Evolutionary conservation across 148 eudicot genomes (phyloP), one percentile per base, ranked within the genome.

Genomic region (Amaranthus hypochondriacus): DNA sequence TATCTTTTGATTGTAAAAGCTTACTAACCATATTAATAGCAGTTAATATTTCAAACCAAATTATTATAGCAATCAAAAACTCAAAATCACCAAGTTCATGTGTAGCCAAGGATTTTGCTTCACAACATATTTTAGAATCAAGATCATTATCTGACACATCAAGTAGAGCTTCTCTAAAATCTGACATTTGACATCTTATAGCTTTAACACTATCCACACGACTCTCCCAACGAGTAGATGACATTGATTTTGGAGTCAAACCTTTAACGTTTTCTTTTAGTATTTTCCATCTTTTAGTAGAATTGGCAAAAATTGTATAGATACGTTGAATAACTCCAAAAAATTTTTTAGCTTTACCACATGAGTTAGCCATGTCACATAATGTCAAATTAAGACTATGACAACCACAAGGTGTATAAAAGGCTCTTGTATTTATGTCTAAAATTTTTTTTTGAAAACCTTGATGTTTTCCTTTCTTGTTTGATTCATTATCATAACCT

Each of bases 141-240:
- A 49, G 18, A 63, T 75, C 69, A 15, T 2, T 71, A n/a, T 77
- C 67, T 0, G 62, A 61, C 6, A 74, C 56, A 2, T 81, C 12
- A 47, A 66, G 57, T 48, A 79, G 73, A 66, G 74, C 80, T 58
- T 79, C 48, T 74, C 81, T 18, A 18, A 28, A 51, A 83, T 60
- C 57, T 9, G 21, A 12, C 3, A 51, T 5, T 62, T 66, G 60
- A 68, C 60, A 75, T 48, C 80, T 77, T 9, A 73, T 83, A 14
- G 76, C 73, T 69, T 80, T 77, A 4, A 81, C 75, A 68, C 76
- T 81, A 4, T 81, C 73, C 74, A 80, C 21, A 56, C 81, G 75
- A 77, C 77, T 81, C 50, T 72, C 69, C 79, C 81, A 74, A 63
- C 61, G 77, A 53, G 80, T 80, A 6, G 46, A 3, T 53, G 75